Evolutionary conservation across 2,329 filamentous ascomycete species (phyloP).

Genomic region (Colletotrichum incanum): DNA sequence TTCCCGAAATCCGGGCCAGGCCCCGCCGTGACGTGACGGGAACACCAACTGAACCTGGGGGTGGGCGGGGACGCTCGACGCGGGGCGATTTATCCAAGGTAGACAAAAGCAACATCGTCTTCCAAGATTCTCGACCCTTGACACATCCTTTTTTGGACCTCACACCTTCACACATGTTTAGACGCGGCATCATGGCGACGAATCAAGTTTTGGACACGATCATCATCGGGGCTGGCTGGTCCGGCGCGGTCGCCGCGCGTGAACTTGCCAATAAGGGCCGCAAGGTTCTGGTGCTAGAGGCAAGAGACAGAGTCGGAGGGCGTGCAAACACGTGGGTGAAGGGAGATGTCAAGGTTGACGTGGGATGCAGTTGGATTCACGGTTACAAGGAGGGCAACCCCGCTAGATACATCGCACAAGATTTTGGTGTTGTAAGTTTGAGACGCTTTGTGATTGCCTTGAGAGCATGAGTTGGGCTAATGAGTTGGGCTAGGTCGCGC

Average conservation of each 20-base stretch:
- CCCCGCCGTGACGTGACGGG: conserved; percentile 26
- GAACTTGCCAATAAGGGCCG: conserved; percentile 32
- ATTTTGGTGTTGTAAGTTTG: conserved; percentile 38
- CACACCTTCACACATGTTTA: conserved; percentile 20
- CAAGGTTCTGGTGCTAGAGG: conserved; percentile 38
- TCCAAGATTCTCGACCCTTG: background rate
- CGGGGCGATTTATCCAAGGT: conserved; percentile 22
- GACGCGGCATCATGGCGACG: conserved; percentile 28
- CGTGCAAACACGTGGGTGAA: conserved; percentile 39
- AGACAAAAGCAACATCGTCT: conserved; percentile 8
- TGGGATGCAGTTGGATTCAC: conserved; percentile 42
- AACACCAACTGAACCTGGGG: background rate
- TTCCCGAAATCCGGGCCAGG: conserved; percentile 18
- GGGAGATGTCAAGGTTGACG: conserved; percentile 37
- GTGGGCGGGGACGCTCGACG: conserved; percentile 19
- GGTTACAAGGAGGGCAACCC: conserved; percentile 39
- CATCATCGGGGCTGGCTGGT: conserved; percentile 41
- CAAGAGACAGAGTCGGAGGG: conserved; percentile 42
- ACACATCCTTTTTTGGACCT: background rate
- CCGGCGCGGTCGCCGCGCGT: conserved; percentile 37
- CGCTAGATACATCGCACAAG: conserved; percentile 37
- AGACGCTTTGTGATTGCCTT: background rate
- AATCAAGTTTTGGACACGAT: conserved; percentile 38
- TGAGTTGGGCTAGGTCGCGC: conserved; percentile 29
- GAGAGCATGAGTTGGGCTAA: conserved; percentile 3